Percentiles rank a stretch among this genome's conserved stretches.
Conservation (phyloP, 495 filamentous ascomycete genomes). For the Lophiotrema nucula region DNA sequence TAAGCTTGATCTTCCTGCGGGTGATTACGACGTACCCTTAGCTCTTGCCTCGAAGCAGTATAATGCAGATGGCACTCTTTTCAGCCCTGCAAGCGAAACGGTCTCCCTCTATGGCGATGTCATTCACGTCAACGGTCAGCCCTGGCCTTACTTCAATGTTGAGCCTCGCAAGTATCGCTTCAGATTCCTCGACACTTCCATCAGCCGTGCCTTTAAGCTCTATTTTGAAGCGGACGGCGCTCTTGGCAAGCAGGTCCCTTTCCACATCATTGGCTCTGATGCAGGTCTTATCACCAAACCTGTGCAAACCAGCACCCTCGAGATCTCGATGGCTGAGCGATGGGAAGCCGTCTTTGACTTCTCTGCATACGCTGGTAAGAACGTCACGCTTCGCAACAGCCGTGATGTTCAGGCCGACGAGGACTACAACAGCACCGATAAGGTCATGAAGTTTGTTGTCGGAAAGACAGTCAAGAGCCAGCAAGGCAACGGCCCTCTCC, state of each 20-base stretch:
- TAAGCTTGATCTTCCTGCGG: constrained; percentile 47
- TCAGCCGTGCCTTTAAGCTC: constrained; percentile 52
- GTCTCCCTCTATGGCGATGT: constrained; percentile 54
- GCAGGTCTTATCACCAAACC: constrained; percentile 48
- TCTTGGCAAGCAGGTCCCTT: constrained; percentile 40
- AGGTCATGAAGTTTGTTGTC: constrained; percentile 56
- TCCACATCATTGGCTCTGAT: constrained; percentile 58
- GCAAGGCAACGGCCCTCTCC: constrained; percentile 40
- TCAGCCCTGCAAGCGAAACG: constrained; percentile 43
- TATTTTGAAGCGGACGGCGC: constrained; percentile 42
- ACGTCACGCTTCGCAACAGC: constrained; percentile 49
- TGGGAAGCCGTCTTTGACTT: constrained; percentile 59
- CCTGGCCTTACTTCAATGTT: constrained; percentile 56
- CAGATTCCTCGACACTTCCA: constrained; percentile 50
- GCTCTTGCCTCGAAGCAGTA: constrained; percentile 52
- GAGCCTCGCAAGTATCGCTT: constrained; percentile 59
- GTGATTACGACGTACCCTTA: constrained; percentile 53
- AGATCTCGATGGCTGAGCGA: constrained; percentile 55
- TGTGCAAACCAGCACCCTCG: constrained; percentile 39
- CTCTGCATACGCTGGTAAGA: constrained; percentile 46
- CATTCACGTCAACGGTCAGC: constrained; percentile 57
- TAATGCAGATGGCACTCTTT: constrained; percentile 47
- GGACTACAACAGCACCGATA: constrained; percentile 50
- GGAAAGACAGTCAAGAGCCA: constrained; percentile 41
- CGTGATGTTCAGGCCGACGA: constrained; percentile 45